These are phyloP conservation scores for Hondaea fermentalgiana DNA, from an alignment of 108 stramenopile species.

Conservation along the genomic window DNA sequence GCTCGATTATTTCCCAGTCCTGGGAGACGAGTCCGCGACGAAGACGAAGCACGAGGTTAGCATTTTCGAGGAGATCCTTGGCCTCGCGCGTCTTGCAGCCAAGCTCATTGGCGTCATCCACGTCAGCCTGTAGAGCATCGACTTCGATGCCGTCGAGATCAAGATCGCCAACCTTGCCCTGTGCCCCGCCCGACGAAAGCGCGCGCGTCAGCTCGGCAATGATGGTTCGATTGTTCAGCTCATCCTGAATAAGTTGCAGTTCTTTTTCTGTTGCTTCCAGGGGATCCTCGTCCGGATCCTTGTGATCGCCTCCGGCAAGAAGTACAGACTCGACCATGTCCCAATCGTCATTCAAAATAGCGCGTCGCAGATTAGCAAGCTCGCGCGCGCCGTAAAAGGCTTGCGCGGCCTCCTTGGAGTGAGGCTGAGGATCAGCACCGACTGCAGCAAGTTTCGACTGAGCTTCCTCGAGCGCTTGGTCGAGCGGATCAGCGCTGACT, in stretches of 20 bases:
- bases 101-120: background rate
- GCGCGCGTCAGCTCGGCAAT: background rate
- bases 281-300: background rate
- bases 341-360: background rate
- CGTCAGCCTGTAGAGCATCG: constrained; percentile 4
- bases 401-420: background rate
- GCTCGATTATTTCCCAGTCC: background rate
- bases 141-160: constrained; percentile 11
- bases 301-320: background rate
- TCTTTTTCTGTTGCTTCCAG: background rate
- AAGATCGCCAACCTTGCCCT: background rate
- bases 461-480: background rate
- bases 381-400: background rate
- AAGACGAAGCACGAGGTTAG: background rate
- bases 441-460: background rate
- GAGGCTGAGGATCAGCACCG: background rate
- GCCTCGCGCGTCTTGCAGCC: constrained; percentile 20
- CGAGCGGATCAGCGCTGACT: background rate
- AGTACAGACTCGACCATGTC: constrained; percentile 6
- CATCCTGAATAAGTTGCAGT: constrained; percentile 25
- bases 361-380: background rate
- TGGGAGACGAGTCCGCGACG: background rate
- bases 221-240: constrained; percentile 22
- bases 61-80: background rate
- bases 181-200: background rate